Evolutionary conservation across 768 basidiomycete genomes (phyloP), one percentile per base, ranked within the genome.

Genomic region (Infundibulicybe gibba): DNA sequence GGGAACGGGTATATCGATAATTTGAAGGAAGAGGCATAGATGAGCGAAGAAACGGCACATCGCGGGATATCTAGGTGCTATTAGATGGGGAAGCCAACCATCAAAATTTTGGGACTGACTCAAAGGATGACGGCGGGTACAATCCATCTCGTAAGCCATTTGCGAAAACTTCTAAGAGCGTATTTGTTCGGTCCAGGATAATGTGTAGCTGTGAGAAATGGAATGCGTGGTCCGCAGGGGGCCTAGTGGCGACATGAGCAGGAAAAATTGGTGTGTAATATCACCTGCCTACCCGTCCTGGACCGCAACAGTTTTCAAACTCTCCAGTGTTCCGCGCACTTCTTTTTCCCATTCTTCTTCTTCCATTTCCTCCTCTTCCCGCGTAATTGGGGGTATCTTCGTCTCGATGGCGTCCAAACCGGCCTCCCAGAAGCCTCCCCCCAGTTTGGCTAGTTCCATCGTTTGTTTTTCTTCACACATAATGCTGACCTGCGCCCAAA

Each of bases 31-130:
- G 25, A 98, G 81, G 53, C 91, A 91, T 17, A 98, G 70, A 59
- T 99, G 95, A 0, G 94, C 87, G 58, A 95, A 97, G 69, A 98
- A 99, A 3, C 94, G 85, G 39, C 80, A 82, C 74, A 90, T 76
- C 0, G 78, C 74, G 0, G 81, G 71, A 57, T 87, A 87, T 52
- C 87, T 89, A 34, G 32, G 5, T 16, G 3, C 15, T 17, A 19
- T 21, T 40, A 10, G 43, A 32, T 45, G 50, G 14, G 41, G 19
- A 41, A 44, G 47, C 30, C 46, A 43, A 21, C 34, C 41, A 5
- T 4, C 32, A 20, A 11, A 15, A 48, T 25, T 25, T 39, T 20
- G 32, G 31, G 5, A 66, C 83, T 35, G 53, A 87, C 87, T 88
- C 85, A 31, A 72, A 70, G 0, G 79, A 75, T 17, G 68, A 58